Conservation (phyloP, 2,329 filamentous ascomycete species). For the Pseudogymnoascus sp. region DNA sequence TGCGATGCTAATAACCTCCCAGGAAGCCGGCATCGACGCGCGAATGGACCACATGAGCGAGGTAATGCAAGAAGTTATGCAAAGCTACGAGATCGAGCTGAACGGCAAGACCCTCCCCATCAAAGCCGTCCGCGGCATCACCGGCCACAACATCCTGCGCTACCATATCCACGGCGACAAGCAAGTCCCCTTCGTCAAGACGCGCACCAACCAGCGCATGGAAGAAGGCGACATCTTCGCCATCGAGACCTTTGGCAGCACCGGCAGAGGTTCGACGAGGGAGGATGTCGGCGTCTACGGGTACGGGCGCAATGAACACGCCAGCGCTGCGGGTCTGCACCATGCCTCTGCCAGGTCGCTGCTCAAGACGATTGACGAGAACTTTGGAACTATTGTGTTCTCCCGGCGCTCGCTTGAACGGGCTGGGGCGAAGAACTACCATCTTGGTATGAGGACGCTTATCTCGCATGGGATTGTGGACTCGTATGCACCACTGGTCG, state of each 20-base stretch:
- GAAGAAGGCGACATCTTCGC: conserved; percentile 51
- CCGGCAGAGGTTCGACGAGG: conserved; percentile 38
- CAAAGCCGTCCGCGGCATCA: conserved; percentile 46
- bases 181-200: conserved; percentile 46
- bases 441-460: conserved; percentile 49
- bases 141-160: conserved; percentile 45
- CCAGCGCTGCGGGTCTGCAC: conserved; percentile 30
- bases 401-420: conserved; percentile 54
- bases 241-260: conserved; percentile 50
- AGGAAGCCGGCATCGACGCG: conserved; percentile 45
- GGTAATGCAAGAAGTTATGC: conserved; percentile 53
- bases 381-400: conserved; percentile 55
- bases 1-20: conserved; percentile 7
- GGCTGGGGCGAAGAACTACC: conserved; percentile 51
- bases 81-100: conserved; percentile 51
- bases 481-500: conserved; percentile 46
- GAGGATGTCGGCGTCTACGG: conserved; percentile 46
- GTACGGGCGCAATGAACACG: conserved; percentile 37
- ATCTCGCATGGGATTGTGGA: conserved; percentile 49
- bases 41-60: conserved; percentile 46
- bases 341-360: conserved; percentile 47
- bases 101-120: conserved; percentile 43
- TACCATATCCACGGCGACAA: conserved; percentile 50
- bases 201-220: conserved; percentile 41
- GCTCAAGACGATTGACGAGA: conserved; percentile 49